Conservation (phyloP, 306 rosid species). For the Prunus mume region DNA sequence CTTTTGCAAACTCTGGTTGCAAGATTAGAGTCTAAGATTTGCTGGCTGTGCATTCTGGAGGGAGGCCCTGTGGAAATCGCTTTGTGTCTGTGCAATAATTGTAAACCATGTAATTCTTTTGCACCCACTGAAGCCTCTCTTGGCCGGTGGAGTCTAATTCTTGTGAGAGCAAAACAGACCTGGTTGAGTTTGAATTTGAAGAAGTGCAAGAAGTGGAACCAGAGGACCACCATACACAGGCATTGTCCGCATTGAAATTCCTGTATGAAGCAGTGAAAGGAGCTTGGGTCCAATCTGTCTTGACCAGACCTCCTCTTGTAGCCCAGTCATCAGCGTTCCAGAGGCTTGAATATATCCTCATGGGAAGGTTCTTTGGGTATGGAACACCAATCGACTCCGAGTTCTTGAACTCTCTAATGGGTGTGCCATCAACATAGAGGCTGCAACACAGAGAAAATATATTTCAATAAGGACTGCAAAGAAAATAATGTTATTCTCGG, state of each 20-base stretch:
- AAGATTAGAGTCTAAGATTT: slow-evolving; percentile 5
- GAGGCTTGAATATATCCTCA: slow-evolving; percentile 58
- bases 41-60: slow-evolving; percentile 48
- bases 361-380: slow-evolving; percentile 50
- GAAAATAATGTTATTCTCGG: too few relatives aligned
- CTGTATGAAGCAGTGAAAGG: slow-evolving; percentile 63
- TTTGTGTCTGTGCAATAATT: slow-evolving; percentile 56
- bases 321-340: slow-evolving; percentile 84
- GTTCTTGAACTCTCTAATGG: slow-evolving; percentile 74
- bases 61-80: slow-evolving; percentile 67
- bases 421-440: slow-evolving; percentile 62
- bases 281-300: slow-evolving; percentile 65
- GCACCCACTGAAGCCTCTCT: slow-evolving; percentile 56
- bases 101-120: slow-evolving; percentile 61
- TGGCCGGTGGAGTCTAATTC: slow-evolving; percentile 40
- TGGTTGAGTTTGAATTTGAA: slow-evolving; percentile 26
- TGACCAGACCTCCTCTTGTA: slow-evolving; percentile 71
- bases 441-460: slow-evolving; percentile 17
- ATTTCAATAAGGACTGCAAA: not conserved
- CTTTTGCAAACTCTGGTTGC: not conserved
- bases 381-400: slow-evolving; percentile 45
- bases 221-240: slow-evolving; percentile 54
- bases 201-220: slow-evolving; percentile 47
- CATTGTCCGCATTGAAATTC: slow-evolving; percentile 39
- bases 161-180: slow-evolving; percentile 39